Evolutionary conservation across 768 basidiomycete genomes (phyloP).

Genomic region (Naematelia aurantialba): DNA sequence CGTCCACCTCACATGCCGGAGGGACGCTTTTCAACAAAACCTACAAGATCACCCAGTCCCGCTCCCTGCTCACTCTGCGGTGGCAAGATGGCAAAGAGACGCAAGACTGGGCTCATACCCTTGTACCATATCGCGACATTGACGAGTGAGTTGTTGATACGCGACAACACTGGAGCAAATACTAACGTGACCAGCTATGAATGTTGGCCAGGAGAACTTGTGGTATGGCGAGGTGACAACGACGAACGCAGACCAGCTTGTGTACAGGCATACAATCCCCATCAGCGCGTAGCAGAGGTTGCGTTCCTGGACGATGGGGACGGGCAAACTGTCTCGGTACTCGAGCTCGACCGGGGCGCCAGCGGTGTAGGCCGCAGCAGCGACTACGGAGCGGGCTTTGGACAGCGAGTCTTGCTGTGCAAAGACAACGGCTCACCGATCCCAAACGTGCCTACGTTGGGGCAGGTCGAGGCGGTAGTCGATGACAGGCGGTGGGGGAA

Average conservation of each 20-base stretch:
- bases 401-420: slow-evolving; percentile 75
- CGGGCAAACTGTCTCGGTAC: slow-evolving; percentile 67
- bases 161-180: slow-evolving; percentile 56
- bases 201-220: slow-evolving; percentile 75
- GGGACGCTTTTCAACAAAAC: slow-evolving; percentile 55
- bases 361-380: slow-evolving; percentile 54
- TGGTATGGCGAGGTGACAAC: slow-evolving; percentile 76
- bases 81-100: slow-evolving; percentile 76
- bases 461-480: slow-evolving; percentile 66
- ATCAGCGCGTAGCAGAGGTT: slow-evolving; percentile 32
- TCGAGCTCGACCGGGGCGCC: slow-evolving; percentile 87
- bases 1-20: slow-evolving; percentile 62
- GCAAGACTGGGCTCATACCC: slow-evolving; percentile 61
- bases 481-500: slow-evolving; percentile 54
- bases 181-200: slow-evolving; percentile 33
- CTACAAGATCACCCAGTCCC: slow-evolving; percentile 66
- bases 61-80: slow-evolving; percentile 65
- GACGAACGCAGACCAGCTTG: slow-evolving; percentile 61
- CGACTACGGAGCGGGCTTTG: slow-evolving; percentile 65
- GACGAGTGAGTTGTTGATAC: slow-evolving; percentile 71
- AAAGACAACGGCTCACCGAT: slow-evolving; percentile 65
- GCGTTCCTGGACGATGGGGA: slow-evolving; percentile 52
- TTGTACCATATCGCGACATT: slow-evolving; percentile 78
- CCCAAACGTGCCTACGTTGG: slow-evolving; percentile 76
- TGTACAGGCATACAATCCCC: slow-evolving; percentile 57